Evolutionary conservation across 108 stramenopile species (phyloP), one percentile per base, ranked within the genome.

Genomic region (Skeletonema costatum): DNA sequence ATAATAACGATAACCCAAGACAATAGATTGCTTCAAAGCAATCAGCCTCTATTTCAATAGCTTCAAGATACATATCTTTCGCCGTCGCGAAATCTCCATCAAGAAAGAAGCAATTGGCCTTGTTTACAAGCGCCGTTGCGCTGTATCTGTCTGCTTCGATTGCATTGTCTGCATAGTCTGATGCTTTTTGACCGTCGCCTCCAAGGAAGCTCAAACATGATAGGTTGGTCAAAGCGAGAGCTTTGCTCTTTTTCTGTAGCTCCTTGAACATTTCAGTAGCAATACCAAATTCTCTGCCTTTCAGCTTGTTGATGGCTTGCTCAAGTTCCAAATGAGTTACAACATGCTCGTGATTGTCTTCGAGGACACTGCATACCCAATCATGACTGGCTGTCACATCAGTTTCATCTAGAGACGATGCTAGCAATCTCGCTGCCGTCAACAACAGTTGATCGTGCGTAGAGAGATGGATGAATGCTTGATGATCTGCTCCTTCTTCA

Each of bases 71-170:
- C 21, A 93, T 59, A 60, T 94, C 87, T 63, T 92, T 93, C 11
- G 97, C 96, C 14, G 86, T 70, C 29, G 53, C 74, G 46, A 80
- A 86, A 50, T 97, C 91, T 31, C 81, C 81, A 19, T 72, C 60
- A 48, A 89, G 68, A 71, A 92, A 94, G 42, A 90, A 73, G 79
- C 96, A 95, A 77, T 97, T 97, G 14, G 90, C 97, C 70, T 92
- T 97, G 87, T 97, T 97, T 16, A 97, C 97, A 39, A 97, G 88
- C 8, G 97, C 97, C 19, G 89, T 91, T 25, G 94, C 89, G 73
- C 96, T 97, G 81, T 95, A 97, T 42, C 94, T 76, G 59, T 93
- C 82, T 25, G 78, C 80, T 19, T 77, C 59, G 32, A 97, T 88
- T n/a, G 96, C 94, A 48, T 86, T 56, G 50, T 94, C 89, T 25